phyloP scores from a whole-genome alignment of 257 asterid genomes.

The Asclepias syriaca region DNA sequence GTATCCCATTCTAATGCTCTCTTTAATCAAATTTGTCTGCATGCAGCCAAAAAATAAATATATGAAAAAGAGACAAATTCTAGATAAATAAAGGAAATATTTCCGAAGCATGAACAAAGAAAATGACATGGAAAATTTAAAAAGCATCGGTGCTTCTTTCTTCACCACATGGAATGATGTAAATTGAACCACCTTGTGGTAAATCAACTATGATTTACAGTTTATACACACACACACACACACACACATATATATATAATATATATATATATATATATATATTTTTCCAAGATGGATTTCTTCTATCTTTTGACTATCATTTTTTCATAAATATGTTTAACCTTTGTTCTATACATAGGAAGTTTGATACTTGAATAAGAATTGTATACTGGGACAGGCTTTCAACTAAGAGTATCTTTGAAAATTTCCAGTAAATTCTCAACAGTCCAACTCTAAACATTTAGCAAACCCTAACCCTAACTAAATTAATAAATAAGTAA shows the following conservation, averaged over 20 bases:
- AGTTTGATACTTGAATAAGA: neutral
- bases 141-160: neutral
- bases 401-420: neutral
- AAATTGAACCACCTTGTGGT: no score
- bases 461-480: neutral
- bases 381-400: neutral
- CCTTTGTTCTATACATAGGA: no score
- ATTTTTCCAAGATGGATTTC: no score
- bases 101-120: neutral
- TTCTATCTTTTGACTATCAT: no score
- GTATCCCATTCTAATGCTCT: slow-evolving; percentile 98
- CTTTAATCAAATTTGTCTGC: slow-evolving; percentile 96
- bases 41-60: slow-evolving; percentile 4
- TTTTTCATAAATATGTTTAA: no score
- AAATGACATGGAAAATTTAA: neutral
- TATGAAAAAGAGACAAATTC: neutral
- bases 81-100: neutral
- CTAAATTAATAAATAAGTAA: neutral
- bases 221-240: no score
- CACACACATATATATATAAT: no score
- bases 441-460: neutral
- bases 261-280: no score
- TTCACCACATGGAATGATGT: neutral
- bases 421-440: neutral
- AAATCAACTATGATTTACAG: no score